phyloP scores from a whole-genome alignment of 306 rosid species.

The Crataegus laevigata region DNA sequence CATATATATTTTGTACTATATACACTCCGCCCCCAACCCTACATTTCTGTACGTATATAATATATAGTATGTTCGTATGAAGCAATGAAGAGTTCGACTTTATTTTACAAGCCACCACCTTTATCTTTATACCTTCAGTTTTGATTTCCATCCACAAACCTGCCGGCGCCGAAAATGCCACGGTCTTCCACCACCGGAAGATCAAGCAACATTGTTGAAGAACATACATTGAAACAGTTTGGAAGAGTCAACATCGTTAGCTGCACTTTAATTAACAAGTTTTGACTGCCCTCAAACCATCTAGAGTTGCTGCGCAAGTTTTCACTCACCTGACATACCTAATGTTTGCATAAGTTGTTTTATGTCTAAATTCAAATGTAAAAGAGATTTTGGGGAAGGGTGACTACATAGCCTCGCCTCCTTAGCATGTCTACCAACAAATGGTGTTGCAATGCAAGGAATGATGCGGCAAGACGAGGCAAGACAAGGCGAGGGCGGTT shows the following conservation, averaged over 20 bases:
- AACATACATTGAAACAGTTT: slow-evolving; percentile 35
- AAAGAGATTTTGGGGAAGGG: no score
- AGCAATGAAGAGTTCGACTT: neutral
- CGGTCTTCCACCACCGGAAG: slow-evolving; percentile 33
- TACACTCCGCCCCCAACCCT: neutral
- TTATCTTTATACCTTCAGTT: neutral
- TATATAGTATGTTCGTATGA: neutral
- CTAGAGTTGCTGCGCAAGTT: neutral
- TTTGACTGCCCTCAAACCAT: neutral
- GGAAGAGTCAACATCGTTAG: neutral
- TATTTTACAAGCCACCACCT: neutral
- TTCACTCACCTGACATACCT: neutral
- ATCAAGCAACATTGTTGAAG: slow-evolving; percentile 37
- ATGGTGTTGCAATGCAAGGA: no score
- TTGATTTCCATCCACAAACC: slow-evolving; percentile 24
- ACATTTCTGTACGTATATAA: neutral
- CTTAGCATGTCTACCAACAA: no score
- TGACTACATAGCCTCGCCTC: no score
- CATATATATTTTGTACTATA: neutral
- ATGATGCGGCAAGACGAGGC: no score
- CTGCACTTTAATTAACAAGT: neutral
- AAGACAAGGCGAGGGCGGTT: no score
- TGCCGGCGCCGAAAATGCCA: slow-evolving; percentile 1
- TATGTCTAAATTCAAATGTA: no score
- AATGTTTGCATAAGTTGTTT: no score